Evolutionary conservation across 2,329 filamentous ascomycete genomes (phyloP), one percentile per base, ranked within the genome.

Genomic region (Fusarium anguioides): DNA sequence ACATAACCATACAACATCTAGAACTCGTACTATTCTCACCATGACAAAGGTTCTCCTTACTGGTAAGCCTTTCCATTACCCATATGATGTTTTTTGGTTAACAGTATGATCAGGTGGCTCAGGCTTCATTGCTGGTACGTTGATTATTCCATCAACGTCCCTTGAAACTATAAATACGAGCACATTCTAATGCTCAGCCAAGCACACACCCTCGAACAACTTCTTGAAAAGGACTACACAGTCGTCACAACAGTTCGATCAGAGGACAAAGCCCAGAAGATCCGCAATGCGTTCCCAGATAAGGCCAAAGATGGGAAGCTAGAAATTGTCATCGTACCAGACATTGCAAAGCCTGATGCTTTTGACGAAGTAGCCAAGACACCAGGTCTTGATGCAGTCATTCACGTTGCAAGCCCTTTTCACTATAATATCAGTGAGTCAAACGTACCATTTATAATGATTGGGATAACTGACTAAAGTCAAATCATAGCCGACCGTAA

Each of bases 261-360:
- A 42, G 80, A 86, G 64, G 79, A 81, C 44, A 87, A 88, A 73
- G 85, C 85, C 18, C 68, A 79, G 41, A 81, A 80, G 68, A 84
- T 88, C 63, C 81, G 81, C 44, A 77, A 79, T 49, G 82, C 84
- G 11, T 81, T 86, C 44, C 60, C 58, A 8, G 59, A 62, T 73
- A 78, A 82, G 3, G 75, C 76, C 20, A 74, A 81, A 60, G 73
- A 72, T 58, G 79, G 81, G 15, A 79, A 80, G 29, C 82, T 89
- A 18, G 72, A 78, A 29, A 79, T 85, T 14, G 80, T 76, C 54
- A 88, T 96, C 69, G 92, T 96, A 23, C 87, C 90, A 18, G 93
- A 97, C 74, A 91, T 97, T 69, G 91, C 92, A 5, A 78, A 88
- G 72, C 84, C 88, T 40, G 84, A 85, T 54, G 93, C 93, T 57